phyloP scores from a whole-genome alignment of 345 rosid genomes.

The Salix exigua region DNA sequence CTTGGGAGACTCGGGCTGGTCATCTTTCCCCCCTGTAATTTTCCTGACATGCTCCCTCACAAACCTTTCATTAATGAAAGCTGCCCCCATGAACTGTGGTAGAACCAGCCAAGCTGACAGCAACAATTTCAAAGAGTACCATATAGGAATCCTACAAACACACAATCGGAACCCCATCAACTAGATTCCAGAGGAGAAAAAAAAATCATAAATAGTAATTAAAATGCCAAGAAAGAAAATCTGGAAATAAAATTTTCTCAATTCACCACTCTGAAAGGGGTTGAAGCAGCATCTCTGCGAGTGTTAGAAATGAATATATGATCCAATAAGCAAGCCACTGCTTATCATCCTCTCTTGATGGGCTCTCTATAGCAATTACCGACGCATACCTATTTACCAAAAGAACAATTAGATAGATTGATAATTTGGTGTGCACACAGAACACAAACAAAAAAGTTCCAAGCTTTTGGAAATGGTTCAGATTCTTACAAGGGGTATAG shows the following conservation, averaged over 20 bases:
- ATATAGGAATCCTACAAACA: conserved; percentile 66
- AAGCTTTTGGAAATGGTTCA: background rate
- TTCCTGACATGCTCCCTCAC: conserved; percentile 55
- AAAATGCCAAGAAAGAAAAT: no score
- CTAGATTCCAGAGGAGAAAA: no score
- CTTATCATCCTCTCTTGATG: conserved; percentile 62
- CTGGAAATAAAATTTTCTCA: background rate
- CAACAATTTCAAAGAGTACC: conserved; percentile 65
- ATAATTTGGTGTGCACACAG: background rate
- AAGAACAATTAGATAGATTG: background rate
- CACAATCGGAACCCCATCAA: background rate
- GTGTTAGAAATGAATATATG: conserved; percentile 70
- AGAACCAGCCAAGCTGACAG: conserved; percentile 66
- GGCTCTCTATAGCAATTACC: conserved; percentile 67
- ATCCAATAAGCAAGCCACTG: conserved; percentile 99
- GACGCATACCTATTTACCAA: conserved; percentile 55
- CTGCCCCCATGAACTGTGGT: conserved; percentile 77
- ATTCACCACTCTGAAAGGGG: conserved; percentile 57
- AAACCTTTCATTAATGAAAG: conserved; percentile 56
- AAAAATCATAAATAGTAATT: no score
- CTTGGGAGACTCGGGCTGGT: conserved; percentile 7
- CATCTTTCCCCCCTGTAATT: conserved; percentile 19
- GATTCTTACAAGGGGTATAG: conserved; percentile 69
- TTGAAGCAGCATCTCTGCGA: conserved; percentile 65
- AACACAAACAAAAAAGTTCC: background rate